phyloP scores from a whole-genome alignment of 495 filamentous ascomycete genomes.

The Astrothelium macrocarpum region DNA sequence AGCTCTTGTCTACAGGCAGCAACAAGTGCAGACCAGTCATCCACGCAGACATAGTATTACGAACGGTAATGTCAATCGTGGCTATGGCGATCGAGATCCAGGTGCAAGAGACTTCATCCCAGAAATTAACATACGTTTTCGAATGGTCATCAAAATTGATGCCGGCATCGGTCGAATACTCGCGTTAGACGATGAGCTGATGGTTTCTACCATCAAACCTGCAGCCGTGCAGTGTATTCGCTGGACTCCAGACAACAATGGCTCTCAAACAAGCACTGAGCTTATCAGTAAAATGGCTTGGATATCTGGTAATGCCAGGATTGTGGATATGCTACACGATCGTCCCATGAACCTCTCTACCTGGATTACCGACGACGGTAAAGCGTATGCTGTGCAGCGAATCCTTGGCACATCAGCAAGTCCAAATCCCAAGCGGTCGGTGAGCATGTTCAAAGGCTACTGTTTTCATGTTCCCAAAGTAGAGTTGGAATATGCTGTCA shows the following conservation, averaged over 20 bases:
- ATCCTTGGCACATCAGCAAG: slow-evolving; percentile 21
- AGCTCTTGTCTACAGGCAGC: slow-evolving; percentile 72
- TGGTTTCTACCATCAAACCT: slow-evolving; percentile 89
- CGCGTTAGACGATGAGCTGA: slow-evolving; percentile 83
- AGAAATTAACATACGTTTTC: slow-evolving; percentile 81
- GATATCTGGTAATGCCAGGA: slow-evolving; percentile 54
- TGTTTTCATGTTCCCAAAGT: slow-evolving; percentile 80
- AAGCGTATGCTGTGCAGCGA: slow-evolving; percentile 86
- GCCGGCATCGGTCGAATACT: slow-evolving; percentile 83
- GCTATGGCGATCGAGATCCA: slow-evolving; percentile 58
- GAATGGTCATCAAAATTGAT: slow-evolving; percentile 97
- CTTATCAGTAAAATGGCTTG: slow-evolving; percentile 78
- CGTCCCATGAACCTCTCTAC: slow-evolving; percentile 92
- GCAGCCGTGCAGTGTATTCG: slow-evolving; percentile 92
- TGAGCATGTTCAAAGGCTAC: slow-evolving; percentile 67
- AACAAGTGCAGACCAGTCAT: slow-evolving; percentile 36
- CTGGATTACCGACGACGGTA: slow-evolving; percentile 86
- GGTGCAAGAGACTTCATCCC: slow-evolving; percentile 71
- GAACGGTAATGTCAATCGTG: slow-evolving; percentile 16
- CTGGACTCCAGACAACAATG: slow-evolving; percentile 75
- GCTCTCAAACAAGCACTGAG: slow-evolving; percentile 83
- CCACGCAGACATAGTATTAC: slow-evolving; percentile 6
- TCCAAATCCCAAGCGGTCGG: slow-evolving; percentile 39
- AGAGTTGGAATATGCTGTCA: slow-evolving; percentile 44
- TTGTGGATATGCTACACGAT: slow-evolving; percentile 87